Base-by-base conservation (phyloP, 768 basidiomycete genomes). In the Astraeus odoratus region DNA sequence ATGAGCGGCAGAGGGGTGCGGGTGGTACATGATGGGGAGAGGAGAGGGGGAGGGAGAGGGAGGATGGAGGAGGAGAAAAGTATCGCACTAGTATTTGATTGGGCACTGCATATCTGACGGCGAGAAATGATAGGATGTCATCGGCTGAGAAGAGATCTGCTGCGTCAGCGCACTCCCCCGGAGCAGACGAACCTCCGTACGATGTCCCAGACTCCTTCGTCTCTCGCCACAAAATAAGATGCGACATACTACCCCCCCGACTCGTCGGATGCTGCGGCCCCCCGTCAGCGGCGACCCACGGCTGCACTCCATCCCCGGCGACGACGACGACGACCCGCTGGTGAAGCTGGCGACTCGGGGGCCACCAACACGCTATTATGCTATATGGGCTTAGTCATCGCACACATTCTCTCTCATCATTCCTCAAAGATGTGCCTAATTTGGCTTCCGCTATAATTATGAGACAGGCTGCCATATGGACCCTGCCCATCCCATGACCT, bases 61-160 rank as follows among this genome's bases (percentile, higher is more conserved):
- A 27, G 31, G 19, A 33, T 34, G 36, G 50, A 42, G 47, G 20
- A 22, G 38, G 34, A 41, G 41, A 40, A 24, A 26, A 16, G 20
- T 22, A 9, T 19, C 39, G 24, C 50, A 53, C 53, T 53, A 57
- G 41, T 58, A 37, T 56, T 58, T 58, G 49, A 55, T 39, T 43
- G 20, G 47, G 50, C 51, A 51, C 46, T 13, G 22, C 16, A 10
- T 29, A 43, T 24, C 43, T 44, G 25, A 37, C 31, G 19, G 34
- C 16, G 36, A 26, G 23, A 46, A 43, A 31, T 19, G 24, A 49
- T 39, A 40, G 18, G 35, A 26, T 45, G 51, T 46, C 48, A 46
- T 48, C 38, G 38, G 47, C 26, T 44, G 37, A 31, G 40, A 39
- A n/a, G 30, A 45, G 24, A 25, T 42, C 9, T 39, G 46, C 41